Base-by-base conservation (phyloP, 2,329 filamentous ascomycete species). In the Diaporthe eres region DNA sequence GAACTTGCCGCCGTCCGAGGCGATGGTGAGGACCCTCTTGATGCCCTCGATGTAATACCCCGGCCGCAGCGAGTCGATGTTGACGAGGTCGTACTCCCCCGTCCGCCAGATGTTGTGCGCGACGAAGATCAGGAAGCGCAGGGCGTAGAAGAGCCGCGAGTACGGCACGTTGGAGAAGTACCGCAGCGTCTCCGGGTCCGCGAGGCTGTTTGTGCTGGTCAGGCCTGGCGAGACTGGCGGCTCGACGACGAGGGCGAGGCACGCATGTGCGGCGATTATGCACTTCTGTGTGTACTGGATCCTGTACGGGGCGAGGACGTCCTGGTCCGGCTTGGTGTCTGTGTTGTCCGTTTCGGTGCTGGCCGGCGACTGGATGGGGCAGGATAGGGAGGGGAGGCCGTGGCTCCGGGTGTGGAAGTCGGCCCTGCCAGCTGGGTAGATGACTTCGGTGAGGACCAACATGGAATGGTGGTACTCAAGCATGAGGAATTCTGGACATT, bases 281-380 rank as follows among this genome's bases (percentile, higher is more conserved):
- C 73, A 72, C 55, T 75, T 75, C n/a, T 63, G 37, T 9, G 75
- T 72, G 47, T 75, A 77, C n/a, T 42, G 47, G 44, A 77, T 42
- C 49, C 74, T 70, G 47, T 74, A 75, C 5, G 75, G 75, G 7
- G 75, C 73, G 10, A 77, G 68, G n/a, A 77, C 70, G 25, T 77
- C 65, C 28, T 75, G 75, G 58, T 77, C 72, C 8, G 60, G 72
- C 8, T 37, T 58, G 22, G 67, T 58, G 13, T 57, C 58, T 22
- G 22, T n/a, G 34, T 22, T 37, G 44, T 67, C 63, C 17, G 25
- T 28, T 8, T 49, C 60, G 22, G 60, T 3, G 22, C 63, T 71
- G 39, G 31, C 49, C 1, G 65, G 65, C 10, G 65, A 70, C 31
- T 55, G 49, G 9, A 49, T 22, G 5, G 65, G 49, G 1, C 13